Evolutionary conservation across 495 filamentous ascomycete species (phyloP).

Genomic region (Talaromyces trachyspermus): DNA sequence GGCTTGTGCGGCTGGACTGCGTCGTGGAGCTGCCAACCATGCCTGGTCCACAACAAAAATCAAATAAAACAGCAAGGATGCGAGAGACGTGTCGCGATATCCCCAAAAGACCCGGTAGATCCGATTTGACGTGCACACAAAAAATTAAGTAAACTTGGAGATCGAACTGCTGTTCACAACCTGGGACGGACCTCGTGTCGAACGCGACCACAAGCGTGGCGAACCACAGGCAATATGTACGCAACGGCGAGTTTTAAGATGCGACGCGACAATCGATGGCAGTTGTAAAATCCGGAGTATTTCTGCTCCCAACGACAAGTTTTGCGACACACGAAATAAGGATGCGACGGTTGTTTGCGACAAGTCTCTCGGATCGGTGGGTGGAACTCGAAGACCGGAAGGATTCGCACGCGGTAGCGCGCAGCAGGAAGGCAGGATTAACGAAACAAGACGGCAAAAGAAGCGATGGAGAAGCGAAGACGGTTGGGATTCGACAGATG

Average conservation of each 20-base stretch:
- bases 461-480: not conserved
- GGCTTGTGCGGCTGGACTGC: slow-evolving; percentile 42
- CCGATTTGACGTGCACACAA: no score
- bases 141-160: no score
- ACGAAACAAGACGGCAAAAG: not conserved
- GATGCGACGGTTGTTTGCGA: not conserved
- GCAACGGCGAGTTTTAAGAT: not conserved
- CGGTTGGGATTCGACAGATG: not conserved
- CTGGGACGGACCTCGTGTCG: no score
- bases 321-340: not conserved
- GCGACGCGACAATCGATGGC: not conserved
- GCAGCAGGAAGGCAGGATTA: not conserved
- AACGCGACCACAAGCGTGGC: no score
- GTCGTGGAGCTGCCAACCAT: slow-evolving; percentile 41
- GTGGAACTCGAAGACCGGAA: not conserved
- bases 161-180: no score
- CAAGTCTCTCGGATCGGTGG: not conserved
- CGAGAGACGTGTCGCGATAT: no score
- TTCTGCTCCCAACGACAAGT: no score
- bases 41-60: slow-evolving; percentile 20
- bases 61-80: not conserved
- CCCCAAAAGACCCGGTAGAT: no score
- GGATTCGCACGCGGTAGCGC: slow-evolving; percentile 1
- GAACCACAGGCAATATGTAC: no score
- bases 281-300: not conserved